A percentile compares a stretch with the other conserved stretches of the same genome.
These are phyloP conservation scores for Tulasnella sp. DNA, from an alignment of 768 basidiomycete genomes.

Conservation along the genomic window DNA sequence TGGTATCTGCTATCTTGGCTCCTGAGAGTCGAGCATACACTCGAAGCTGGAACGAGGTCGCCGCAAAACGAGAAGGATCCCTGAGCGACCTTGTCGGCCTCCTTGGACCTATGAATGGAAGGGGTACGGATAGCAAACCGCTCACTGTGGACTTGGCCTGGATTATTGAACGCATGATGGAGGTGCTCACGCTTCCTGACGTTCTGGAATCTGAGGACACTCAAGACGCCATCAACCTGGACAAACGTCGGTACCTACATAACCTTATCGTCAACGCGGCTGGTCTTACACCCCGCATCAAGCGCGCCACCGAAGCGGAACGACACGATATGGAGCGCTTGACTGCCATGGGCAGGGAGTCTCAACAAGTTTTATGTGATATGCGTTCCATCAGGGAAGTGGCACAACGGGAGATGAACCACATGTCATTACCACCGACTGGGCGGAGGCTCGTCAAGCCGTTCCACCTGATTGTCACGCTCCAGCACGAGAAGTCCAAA, in stretches of 20 bases:
- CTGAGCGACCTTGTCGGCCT: slow-evolving; percentile 49
- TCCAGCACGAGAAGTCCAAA: slow-evolving; percentile 73
- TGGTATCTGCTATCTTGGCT: slow-evolving; percentile 66
- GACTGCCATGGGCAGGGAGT: slow-evolving; percentile 64
- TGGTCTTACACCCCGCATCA: slow-evolving; percentile 35
- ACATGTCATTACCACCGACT: slow-evolving; percentile 32
- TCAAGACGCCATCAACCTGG: slow-evolving; percentile 60
- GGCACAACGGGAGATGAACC: slow-evolving; percentile 50
- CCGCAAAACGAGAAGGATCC: slow-evolving; percentile 45
- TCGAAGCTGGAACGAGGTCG: slow-evolving; percentile 70
- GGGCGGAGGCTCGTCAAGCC: slow-evolving; percentile 46
- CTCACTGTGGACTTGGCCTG: slow-evolving; percentile 71
- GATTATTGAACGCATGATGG: slow-evolving; percentile 71
- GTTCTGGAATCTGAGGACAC: slow-evolving; percentile 44
- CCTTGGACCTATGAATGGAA: slow-evolving; percentile 21
- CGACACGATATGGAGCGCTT: slow-evolving; percentile 64
- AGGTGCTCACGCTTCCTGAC: slow-evolving; percentile 67
- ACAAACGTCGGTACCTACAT: slow-evolving; percentile 67
- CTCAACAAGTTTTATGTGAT: slow-evolving; percentile 52
- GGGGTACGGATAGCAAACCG: neutral
- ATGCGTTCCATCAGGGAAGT: slow-evolving; percentile 66
- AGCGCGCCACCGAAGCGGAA: slow-evolving; percentile 41
- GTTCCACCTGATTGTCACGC: slow-evolving; percentile 51
- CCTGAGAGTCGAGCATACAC: slow-evolving; percentile 68
- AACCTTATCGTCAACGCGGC: slow-evolving; percentile 50